phyloP scores from a whole-genome alignment of 2,329 filamentous ascomycete species.

The Leptoxyphium fumago region DNA sequence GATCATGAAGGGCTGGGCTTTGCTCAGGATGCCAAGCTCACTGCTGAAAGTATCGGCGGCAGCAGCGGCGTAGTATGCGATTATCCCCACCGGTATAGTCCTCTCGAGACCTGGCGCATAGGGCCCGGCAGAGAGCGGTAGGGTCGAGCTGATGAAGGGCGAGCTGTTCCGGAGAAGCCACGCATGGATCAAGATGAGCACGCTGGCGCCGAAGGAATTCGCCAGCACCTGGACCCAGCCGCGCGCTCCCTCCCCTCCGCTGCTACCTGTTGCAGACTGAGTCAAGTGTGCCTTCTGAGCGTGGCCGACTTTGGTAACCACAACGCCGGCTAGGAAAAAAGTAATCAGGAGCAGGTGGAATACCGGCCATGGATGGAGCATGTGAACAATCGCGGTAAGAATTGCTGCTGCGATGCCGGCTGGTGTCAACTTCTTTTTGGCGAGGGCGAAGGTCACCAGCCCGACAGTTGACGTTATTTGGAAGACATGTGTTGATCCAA shows the following conservation, averaged over 20 bases:
- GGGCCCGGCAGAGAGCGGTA: slow-evolving; percentile 11
- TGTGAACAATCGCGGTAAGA: slow-evolving; percentile 64
- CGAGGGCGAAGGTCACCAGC: slow-evolving; percentile 39
- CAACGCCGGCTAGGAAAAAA: slow-evolving; percentile 77
- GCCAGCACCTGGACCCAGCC: slow-evolving; percentile 82
- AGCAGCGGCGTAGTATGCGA: slow-evolving; percentile 64
- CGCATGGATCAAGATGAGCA: slow-evolving; percentile 41
- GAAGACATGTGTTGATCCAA: slow-evolving; percentile 10
- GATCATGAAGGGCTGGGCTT: slow-evolving; percentile 63
- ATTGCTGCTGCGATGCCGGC: slow-evolving; percentile 57
- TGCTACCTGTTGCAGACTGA: slow-evolving; percentile 54
- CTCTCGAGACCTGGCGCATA: slow-evolving; percentile 28
- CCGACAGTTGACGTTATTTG: slow-evolving; percentile 17
- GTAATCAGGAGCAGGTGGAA: slow-evolving; percentile 71
- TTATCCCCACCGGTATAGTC: slow-evolving; percentile 32
- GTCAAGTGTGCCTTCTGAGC: slow-evolving; percentile 72
- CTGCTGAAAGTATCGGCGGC: slow-evolving; percentile 90
- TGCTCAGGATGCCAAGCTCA: slow-evolving; percentile 82
- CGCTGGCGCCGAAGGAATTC: slow-evolving; percentile 67
- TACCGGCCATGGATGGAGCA: slow-evolving; percentile 84
- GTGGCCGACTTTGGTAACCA: slow-evolving; percentile 81
- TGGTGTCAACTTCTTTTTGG: slow-evolving; percentile 46
- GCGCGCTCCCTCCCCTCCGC: slow-evolving; percentile 67
- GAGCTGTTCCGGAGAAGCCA: slow-evolving; percentile 23
- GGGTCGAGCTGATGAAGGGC: slow-evolving; percentile 18